Base-by-base conservation (phyloP, 306 rosid species). In the Dryas drummondii region DNA sequence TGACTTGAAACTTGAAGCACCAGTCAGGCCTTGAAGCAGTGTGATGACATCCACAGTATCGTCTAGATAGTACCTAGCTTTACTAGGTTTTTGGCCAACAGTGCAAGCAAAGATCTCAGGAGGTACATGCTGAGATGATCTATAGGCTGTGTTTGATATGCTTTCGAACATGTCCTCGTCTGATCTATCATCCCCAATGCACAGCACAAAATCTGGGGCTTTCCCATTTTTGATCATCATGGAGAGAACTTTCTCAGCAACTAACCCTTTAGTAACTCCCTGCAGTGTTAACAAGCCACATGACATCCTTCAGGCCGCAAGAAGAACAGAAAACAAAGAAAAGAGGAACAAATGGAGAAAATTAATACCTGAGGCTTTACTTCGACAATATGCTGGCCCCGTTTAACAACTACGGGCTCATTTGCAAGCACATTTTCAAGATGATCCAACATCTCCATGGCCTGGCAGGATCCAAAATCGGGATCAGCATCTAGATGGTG, bases 151-250 rank as follows among this genome's bases (percentile, higher is more conserved):
- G 63, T 79, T 83, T 37, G 80, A 75, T 77, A 92, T 91, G 93
- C 92, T 89, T 72, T 86, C 91, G 19, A 92, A 92, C 98, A 92
- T 92, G 75, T 90, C 96, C 83, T 92, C 97, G 0, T 92, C 97
- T 0, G 94, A 90, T 71, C 88, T 77, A 67, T 90, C 98, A 32
- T 93, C 96, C 1, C 98, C 98, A 10, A 93, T 83, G 84, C 96
- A 93, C 87, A 90, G 45, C 54, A 90, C 92, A 57, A 93, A 93
- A 76, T 93, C 96, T 6, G 81, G 89, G 9, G 80, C 77, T 22
- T 81, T 82, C 76, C 83, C 87, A 1, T 84, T 49, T 63, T 26
- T 58, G 75, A 74, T 60, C 86, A 91, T 82, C 50, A 68, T 68
- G 57, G 90, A 84, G 50, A 91, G 89, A 72, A 88, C 91, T 71